Conservation (phyloP, 768 basidiomycete species). For the Tricholoma sp. region DNA sequence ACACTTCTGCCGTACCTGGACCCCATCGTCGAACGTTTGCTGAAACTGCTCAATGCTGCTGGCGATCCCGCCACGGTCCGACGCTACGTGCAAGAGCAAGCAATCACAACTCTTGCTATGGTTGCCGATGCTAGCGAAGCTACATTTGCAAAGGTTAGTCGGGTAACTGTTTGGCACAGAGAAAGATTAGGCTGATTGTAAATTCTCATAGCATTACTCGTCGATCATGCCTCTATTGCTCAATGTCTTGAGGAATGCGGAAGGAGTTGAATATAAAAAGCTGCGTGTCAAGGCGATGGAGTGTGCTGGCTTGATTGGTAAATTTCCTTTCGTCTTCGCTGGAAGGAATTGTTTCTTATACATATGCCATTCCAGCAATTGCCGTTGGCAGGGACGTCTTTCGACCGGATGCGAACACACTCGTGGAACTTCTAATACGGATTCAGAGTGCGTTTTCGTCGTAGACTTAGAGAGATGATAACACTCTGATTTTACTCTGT, state of each 20-base stretch:
- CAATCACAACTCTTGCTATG: slow-evolving; percentile 84
- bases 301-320: slow-evolving; percentile 83
- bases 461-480: neutral
- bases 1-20: slow-evolving; percentile 76
- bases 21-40: slow-evolving; percentile 66
- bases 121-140: slow-evolving; percentile 81
- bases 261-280: slow-evolving; percentile 59
- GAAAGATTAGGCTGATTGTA: neutral
- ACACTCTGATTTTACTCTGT: neutral
- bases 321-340: slow-evolving; percentile 14
- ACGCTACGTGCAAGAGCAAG: slow-evolving; percentile 83
- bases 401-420: slow-evolving; percentile 63
- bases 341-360: neutral
- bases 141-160: slow-evolving; percentile 64
- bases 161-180: neutral
- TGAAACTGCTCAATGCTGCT: slow-evolving; percentile 58
- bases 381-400: slow-evolving; percentile 83
- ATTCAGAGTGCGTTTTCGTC: slow-evolving; percentile 60
- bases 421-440: slow-evolving; percentile 68
- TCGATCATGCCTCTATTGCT: slow-evolving; percentile 79
- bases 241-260: slow-evolving; percentile 70
- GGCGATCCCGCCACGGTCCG: slow-evolving; percentile 36
- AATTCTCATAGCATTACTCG: slow-evolving; percentile 54
- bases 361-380: slow-evolving; percentile 48
- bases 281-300: slow-evolving; percentile 86